These are phyloP conservation scores for Globisporangium paroecandrum DNA, from an alignment of 352 stramenopile genomes.

Conservation along the genomic window DNA sequence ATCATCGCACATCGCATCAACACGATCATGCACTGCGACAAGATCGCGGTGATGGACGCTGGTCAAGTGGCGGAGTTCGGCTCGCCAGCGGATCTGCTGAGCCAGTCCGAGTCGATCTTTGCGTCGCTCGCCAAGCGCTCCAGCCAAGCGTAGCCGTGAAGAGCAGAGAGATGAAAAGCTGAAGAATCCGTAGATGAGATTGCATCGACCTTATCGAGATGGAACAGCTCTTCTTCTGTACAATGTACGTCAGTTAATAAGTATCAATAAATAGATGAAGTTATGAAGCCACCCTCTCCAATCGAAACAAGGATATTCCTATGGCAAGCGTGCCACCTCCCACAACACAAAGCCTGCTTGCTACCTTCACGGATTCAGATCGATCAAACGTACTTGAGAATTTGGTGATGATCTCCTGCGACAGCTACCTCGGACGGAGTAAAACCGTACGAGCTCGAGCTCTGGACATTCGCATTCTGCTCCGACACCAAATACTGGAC, in stretches of 20 bases:
- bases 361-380: no score
- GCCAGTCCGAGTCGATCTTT: constrained; percentile 30
- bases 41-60: constrained; percentile 89
- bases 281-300: neutral
- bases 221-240: neutral
- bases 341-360: no score
- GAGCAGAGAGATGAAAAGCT: neutral
- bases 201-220: neutral
- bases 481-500: neutral
- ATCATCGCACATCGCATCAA: constrained; percentile 95
- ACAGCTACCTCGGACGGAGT: constrained; percentile 1
- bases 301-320: neutral
- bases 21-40: constrained; percentile 94
- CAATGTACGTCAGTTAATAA: neutral
- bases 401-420: neutral
- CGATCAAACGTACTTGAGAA: neutral
- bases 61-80: constrained; percentile 86
- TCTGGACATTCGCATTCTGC: constrained; percentile 1
- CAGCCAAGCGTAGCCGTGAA: neutral
- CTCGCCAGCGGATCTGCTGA: constrained; percentile 61
- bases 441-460: neutral
- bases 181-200: neutral
- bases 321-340: no score
- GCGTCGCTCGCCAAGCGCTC: constrained; percentile 23
- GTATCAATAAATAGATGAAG: neutral